phyloP scores from a whole-genome alignment of 2,329 filamentous ascomycete genomes.

The Fusarium longipes region DNA sequence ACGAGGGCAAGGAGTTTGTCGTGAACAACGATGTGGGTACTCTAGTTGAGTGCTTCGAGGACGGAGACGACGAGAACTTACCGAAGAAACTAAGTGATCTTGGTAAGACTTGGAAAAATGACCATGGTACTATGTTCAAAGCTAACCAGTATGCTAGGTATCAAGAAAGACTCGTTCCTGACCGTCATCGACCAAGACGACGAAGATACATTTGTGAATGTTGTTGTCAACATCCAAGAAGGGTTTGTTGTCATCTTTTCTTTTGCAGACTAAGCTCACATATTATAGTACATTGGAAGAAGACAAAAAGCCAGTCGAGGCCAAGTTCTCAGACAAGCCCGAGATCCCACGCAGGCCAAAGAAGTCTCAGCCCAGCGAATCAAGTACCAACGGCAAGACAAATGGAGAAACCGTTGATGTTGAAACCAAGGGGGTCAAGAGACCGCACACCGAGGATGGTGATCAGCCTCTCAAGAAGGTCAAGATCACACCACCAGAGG shows the following conservation, averaged over 20 bases:
- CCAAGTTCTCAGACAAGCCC: slow-evolving; percentile 56
- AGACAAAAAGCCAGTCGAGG: slow-evolving; percentile 67
- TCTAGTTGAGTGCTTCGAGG: slow-evolving; percentile 70
- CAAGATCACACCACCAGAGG: slow-evolving; percentile 53
- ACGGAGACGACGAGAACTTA: slow-evolving; percentile 88
- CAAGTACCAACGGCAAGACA: slow-evolving; percentile 54
- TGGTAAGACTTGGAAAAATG: slow-evolving; percentile 58
- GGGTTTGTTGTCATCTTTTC: slow-evolving; percentile 57
- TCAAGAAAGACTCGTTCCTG: slow-evolving; percentile 79
- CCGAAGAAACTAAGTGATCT: slow-evolving; percentile 82
- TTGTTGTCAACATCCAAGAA: slow-evolving; percentile 77
- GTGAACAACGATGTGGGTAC: slow-evolving; percentile 79
- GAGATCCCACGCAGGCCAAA: slow-evolving; percentile 67
- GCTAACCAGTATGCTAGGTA: slow-evolving; percentile 58
- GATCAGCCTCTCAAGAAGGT: slow-evolving; percentile 61
- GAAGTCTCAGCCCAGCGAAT: slow-evolving; percentile 51
- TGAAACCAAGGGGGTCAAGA: slow-evolving; percentile 58
- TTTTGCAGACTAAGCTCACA: slow-evolving; percentile 42
- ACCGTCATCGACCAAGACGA: slow-evolving; percentile 88
- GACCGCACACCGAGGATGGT: slow-evolving; percentile 57
- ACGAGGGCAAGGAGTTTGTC: slow-evolving; percentile 81
- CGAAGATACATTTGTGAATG: slow-evolving; percentile 78
- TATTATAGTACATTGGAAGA: slow-evolving; percentile 55
- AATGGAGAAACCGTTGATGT: slow-evolving; percentile 56
- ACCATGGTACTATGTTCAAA: not conserved